These are phyloP conservation scores for Solanum paucissectum DNA, from an alignment of 257 asterid species.

Conservation along the genomic window DNA sequence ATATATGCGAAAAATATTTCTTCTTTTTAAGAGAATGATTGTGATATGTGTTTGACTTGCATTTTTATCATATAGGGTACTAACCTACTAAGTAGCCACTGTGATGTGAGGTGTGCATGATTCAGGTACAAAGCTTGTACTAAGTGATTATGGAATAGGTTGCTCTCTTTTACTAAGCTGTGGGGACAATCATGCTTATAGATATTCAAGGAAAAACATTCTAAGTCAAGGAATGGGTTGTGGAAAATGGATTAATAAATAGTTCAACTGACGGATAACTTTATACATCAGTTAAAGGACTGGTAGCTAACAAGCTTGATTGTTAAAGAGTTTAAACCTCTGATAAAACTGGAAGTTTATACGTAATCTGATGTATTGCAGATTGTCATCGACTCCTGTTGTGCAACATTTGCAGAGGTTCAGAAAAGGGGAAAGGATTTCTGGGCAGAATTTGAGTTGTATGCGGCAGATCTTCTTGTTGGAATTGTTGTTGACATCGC, in stretches of 20 bases:
- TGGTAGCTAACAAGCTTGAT: not conserved
- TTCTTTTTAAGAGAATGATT: not conserved
- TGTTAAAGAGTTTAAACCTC: not conserved
- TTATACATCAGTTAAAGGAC: not conserved
- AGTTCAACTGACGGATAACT: not conserved
- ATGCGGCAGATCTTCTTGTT: conserved; percentile 87
- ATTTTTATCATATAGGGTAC: not conserved
- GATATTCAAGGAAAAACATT: not conserved
- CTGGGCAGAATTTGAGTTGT: conserved; percentile 96
- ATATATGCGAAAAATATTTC: not conserved
- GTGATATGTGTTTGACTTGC: not conserved
- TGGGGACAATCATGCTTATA: not conserved
- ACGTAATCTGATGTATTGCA: conserved; percentile 7
- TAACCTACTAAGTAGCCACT: not conserved
- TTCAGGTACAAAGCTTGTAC: not conserved
- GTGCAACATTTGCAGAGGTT: conserved; percentile 97
- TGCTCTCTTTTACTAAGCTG: not conserved
- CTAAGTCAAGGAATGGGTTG: not conserved
- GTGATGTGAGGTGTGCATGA: not conserved
- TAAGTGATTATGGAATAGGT: not conserved
- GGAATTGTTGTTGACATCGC: conserved; percentile 91
- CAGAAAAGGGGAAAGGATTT: conserved; percentile 89
- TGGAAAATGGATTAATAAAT: not conserved
- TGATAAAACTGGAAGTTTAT: not conserved
- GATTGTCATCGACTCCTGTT: conserved; percentile 89